Conservation (phyloP, 306 rosid species). For the Cercis canadensis region DNA sequence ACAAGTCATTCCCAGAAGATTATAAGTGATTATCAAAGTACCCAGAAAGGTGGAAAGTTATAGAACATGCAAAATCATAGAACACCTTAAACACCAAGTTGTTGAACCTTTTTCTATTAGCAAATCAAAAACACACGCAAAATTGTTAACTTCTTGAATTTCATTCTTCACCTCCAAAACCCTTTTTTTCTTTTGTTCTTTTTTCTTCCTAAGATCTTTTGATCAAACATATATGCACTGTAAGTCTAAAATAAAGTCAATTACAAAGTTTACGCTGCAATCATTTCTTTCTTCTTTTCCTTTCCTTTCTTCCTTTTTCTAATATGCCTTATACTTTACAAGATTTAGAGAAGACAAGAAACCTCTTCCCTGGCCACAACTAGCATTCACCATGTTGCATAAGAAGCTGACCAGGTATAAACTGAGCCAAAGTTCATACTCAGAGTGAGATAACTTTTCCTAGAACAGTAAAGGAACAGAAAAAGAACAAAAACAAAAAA, state of each 20-base stretch:
- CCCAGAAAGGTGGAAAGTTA: no score
- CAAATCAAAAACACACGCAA: no score
- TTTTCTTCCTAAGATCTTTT: not conserved
- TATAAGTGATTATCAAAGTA: no score
- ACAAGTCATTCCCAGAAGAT: no score
- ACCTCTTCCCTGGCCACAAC: conserved; percentile 4
- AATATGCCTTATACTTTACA: conserved; percentile 2
- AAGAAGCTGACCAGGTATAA: conserved; percentile 2
- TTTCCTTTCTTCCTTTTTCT: not conserved
- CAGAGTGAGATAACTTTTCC: conserved; percentile 1
- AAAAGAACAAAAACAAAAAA: conserved; percentile 16
- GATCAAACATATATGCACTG: not conserved
- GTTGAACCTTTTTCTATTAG: no score
- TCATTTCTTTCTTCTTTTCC: not conserved
- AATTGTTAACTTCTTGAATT: no score
- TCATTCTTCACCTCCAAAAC: not conserved
- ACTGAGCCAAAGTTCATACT: conserved; percentile 26
- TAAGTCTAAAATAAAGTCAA: not conserved
- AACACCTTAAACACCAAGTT: no score
- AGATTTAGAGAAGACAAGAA: conserved; percentile 3
- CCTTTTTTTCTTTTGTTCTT: no score
- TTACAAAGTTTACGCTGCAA: not conserved
- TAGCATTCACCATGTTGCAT: not conserved
- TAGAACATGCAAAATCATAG: no score
- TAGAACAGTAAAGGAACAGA: not conserved